Evolutionary conservation across 2,329 filamentous ascomycete genomes (phyloP), one percentile per base, ranked within the genome.

Genomic region (Cladobotryum mycophilum): DNA sequence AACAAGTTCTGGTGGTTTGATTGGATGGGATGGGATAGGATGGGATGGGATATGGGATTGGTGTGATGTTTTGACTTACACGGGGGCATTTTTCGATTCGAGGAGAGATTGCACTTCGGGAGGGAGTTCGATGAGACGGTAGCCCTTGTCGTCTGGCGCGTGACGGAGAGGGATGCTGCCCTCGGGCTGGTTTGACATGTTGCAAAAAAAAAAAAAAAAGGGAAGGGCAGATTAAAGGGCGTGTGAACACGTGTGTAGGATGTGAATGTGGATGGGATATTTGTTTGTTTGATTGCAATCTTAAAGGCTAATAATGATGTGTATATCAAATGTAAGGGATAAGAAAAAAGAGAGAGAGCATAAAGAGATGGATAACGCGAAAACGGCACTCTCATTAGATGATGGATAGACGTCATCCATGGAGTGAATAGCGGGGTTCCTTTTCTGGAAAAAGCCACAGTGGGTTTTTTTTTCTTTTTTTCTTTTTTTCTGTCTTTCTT

Each of bases 51-150:
- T 37, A 33, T 14, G 18, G 43, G 6, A 12, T 9, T 38, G 36
- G 15, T 38, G 14, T 38, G 36, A 38, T 38, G 36, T 13, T 17
- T 15, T 30, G 20, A 70, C 75, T 61, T 66, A 82, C 79, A 72
- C 66, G 11, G 80, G 79, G 22, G 80, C 71, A 40, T 70, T 62
- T 14, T 75, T 70, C 8, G 78, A 75, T 61, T 82, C 77, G 40
- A 85, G 73, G 5, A 80, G 67, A 17, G 71, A 67, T 44, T 79
- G 70, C 8, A 85, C 69, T 51, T 84, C 81, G 0, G 79, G 69
- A 1, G 82, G 80, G 3, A 85, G 73, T 62, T 85, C 82, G 47
- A 85, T 69, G 49, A 85, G 74, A 52, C 79, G 81, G 64, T 83
- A 84, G 46, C 74, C 72, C 14, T 72, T 59, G 40, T 73, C 69